Base-by-base conservation (phyloP, 192 early-diverging fungal genomes). In the Phycomyces blakesleeanus region DNA sequence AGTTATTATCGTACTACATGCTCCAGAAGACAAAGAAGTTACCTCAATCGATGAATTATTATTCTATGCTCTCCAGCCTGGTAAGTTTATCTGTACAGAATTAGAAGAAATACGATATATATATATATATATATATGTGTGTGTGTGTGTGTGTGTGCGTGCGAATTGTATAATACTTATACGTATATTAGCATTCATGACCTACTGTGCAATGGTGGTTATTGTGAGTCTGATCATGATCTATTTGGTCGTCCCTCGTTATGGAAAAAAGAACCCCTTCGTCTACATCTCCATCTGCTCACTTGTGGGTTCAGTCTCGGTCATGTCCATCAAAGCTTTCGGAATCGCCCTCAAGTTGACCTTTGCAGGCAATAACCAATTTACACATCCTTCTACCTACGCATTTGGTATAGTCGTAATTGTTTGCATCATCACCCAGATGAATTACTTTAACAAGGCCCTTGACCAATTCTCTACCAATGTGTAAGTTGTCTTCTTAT, bases 361-460 rank as follows among this genome's bases (percentile, higher is more conserved):
- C 0, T 91, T 95, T 85, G 86, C 91, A 7, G 93, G 94, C 51
- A 82, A 89, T 66, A 98, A 93, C 77, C 94, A 98, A 78, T 86
- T 98, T 53, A 83, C 86, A 22, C 89, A 96, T 62, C 78, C 90
- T 8, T 93, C 92, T 49, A 95, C 94, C 8, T 98, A 92, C 64
- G 81, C 93, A 20, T 96, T 98, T 75, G 87, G 84, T 18, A 73
- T 88, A 29, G 82, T 91, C 24, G 91, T 94, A 24, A 76, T 75
- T 3, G 72, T 87, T 3, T 94, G 91, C 69, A 94, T 93, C 57
- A 76, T 96, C n/a, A 88, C 89, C 29, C 96, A 98, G 79, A 92
- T 96, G 87, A 98, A 98, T 75, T 98, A 96, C 75, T 94, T 98
- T 63, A 98, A 98, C 82, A 98, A 96, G 79, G 93, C 96, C 18